Evolutionary conservation across 2,329 filamentous ascomycete species (phyloP).

Genomic region (Fusarium sp.): DNA sequence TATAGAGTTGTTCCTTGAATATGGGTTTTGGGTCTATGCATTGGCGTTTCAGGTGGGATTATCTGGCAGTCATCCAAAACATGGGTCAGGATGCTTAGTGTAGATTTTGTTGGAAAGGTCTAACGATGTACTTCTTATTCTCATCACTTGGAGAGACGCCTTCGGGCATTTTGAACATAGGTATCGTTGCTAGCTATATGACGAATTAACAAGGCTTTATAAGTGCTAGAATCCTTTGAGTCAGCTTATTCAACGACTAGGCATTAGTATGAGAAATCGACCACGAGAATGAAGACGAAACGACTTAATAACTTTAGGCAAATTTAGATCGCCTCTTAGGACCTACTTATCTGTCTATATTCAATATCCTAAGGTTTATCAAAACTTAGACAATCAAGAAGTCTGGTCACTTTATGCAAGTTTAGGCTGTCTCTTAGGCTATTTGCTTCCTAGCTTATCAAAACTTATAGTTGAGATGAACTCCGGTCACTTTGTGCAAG

Average conservation of each 20-base stretch:
- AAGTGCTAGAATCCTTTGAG: no score
- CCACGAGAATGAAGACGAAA: background rate
- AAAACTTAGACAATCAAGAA: no score
- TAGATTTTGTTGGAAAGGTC: background rate
- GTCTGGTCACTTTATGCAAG: background rate
- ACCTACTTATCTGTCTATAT: no score
- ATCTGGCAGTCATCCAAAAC: background rate
- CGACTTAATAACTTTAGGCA: background rate
- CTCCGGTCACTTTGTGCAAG: background rate
- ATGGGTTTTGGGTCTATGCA: slow-evolving; percentile 14
- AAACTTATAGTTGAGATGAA: no score
- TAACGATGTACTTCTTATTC: background rate
- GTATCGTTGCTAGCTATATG: background rate
- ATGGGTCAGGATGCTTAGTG: slow-evolving; percentile 7
- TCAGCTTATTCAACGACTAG: no score
- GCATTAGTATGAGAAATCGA: background rate
- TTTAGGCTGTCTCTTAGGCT: background rate
- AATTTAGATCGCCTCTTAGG: no score
- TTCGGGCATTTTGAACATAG: background rate
- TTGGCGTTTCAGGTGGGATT: slow-evolving; percentile 22
- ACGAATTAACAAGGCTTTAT: background rate
- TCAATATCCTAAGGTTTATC: no score
- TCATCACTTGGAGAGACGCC: background rate
- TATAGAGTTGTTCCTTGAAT: slow-evolving; percentile 8
- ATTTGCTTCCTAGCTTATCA: no score